Evolutionary conservation across 805 yeast species (phyloP), one percentile per base, ranked within the genome.

Genomic region (Wickerhamiella australiensis): DNA sequence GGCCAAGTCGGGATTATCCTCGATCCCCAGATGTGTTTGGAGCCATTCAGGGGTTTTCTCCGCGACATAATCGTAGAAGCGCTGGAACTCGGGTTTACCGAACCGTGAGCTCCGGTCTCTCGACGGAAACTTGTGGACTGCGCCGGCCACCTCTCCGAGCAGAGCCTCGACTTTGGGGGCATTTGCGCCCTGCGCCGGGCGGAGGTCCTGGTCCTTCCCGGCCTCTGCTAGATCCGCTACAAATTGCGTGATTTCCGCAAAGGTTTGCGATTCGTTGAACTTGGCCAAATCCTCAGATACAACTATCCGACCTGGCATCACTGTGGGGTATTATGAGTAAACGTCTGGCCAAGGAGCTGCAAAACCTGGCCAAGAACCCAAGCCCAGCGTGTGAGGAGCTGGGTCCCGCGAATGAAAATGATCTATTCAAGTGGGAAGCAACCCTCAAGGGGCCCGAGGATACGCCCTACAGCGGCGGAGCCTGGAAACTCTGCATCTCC

Each of bases 31-130:
- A n/a, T 31, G 17, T 3, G 15, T 8, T 13, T 42, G 42, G 6
- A 62, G 43, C 36, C 65, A 50, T 0, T 42, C 52, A 3, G 56
- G 56, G 2, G 68, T 65, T 2, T 56, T 59, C 8, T 51, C 46
- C 1, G 62, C 57, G 11, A 88, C 56, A 3, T 76, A 80, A 61
- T 86, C 92, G 62, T 82, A 86, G 59, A 88, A 85, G 50, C 78
- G 87, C 42, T 82, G 70, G 64, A 90, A 92, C 63, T 92, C 97
- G 8, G 78, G 70, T 61, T 92, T 92, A 5, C 98, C 98, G 63
- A 92, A 92, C 51, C 98, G 70, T 7, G 95, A 80, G 2, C 73
- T 71, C 47, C 83, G 85, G 38, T 75, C 67, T 0, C 69, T 63
- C 0, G 94, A 87, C 0, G 96, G 96, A 61, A 80, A 76, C 1